These are phyloP conservation scores for Helminthosporium solani DNA, from an alignment of 2,329 filamentous ascomycete genomes.

Conservation along the genomic window DNA sequence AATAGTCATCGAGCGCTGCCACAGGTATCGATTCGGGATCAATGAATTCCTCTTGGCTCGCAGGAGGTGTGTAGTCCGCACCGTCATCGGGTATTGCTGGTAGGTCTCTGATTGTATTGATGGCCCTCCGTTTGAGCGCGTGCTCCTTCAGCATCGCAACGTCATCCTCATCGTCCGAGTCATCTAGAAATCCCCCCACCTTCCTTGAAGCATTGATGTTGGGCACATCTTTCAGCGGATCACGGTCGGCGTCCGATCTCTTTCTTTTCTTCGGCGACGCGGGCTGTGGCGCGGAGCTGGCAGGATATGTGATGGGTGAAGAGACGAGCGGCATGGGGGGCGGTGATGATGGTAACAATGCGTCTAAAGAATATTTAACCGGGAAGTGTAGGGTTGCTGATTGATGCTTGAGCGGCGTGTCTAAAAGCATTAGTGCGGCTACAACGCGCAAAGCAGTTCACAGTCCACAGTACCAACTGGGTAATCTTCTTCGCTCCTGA, in stretches of 20 bases:
- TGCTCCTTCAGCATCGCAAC: constrained; percentile 43
- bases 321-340: constrained; percentile 63
- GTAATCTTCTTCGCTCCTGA: constrained; percentile 52
- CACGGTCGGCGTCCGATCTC: constrained; percentile 28
- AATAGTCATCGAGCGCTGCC: constrained; percentile 31
- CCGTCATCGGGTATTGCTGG: constrained; percentile 23
- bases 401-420: constrained; percentile 33
- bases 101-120: constrained; percentile 30
- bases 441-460: constrained; percentile 1
- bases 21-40: constrained; percentile 33
- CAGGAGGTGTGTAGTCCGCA: constrained; percentile 34
- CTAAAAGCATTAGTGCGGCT: constrained; percentile 27
- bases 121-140: constrained; percentile 36
- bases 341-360: constrained; percentile 42
- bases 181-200: constrained; percentile 42
- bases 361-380: constrained; percentile 15
- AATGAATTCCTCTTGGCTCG: constrained; percentile 33
- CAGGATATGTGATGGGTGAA: constrained; percentile 59
- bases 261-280: constrained; percentile 44
- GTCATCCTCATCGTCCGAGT: constrained; percentile 46
- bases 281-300: constrained; percentile 48
- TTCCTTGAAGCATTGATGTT: constrained; percentile 38
- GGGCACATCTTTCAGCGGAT: constrained; percentile 35
- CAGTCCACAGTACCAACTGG: constrained; percentile 32
- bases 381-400: constrained; percentile 9